A percentile compares a stretch with the other conserved stretches of the same genome.
Evolutionary conservation across 2,329 filamentous ascomycete genomes (phyloP).

Genomic region (Sporothrix pseudoabietina): DNA sequence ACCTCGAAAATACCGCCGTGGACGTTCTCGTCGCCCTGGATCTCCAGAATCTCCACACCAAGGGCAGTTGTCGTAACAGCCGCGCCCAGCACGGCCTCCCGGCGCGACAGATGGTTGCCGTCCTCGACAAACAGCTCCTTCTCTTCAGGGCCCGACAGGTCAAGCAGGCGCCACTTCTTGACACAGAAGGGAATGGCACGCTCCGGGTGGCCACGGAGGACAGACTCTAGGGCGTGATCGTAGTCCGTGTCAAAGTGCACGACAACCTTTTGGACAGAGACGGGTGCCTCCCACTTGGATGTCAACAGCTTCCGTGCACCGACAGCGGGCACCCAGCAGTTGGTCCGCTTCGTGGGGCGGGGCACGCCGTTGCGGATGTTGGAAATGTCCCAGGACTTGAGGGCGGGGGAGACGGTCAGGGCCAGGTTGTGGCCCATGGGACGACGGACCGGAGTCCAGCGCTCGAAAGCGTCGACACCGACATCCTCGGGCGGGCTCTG

Average conservation of each 20-base stretch:
- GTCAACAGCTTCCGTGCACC: conserved; percentile 28
- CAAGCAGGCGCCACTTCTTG: conserved; percentile 37
- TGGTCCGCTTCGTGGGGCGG: conserved; percentile 37
- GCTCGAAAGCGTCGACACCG: conserved; percentile 38
- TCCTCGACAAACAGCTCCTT: conserved; percentile 35
- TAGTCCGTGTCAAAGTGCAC: conserved; percentile 38
- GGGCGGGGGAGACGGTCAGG: conserved; percentile 32
- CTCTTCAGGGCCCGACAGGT: conserved; percentile 33
- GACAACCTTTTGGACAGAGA: conserved; percentile 32
- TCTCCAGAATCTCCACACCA: conserved; percentile 36
- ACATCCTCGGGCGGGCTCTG: conserved; percentile 35
- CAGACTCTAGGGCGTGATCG: conserved; percentile 37
- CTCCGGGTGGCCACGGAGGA: conserved; percentile 37
- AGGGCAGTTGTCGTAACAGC: conserved; percentile 26
- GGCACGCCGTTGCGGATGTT: conserved; percentile 36
- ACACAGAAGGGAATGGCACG: conserved; percentile 37
- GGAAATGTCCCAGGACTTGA: conserved; percentile 32
- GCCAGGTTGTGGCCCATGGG: conserved; percentile 38
- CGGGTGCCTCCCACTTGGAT: conserved; percentile 32
- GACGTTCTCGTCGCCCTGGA: conserved; percentile 36
- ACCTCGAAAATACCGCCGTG: conserved; percentile 37
- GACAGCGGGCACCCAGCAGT: conserved; percentile 36
- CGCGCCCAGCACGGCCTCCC: conserved; percentile 32
- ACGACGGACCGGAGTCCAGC: conserved; percentile 38
- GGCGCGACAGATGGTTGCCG: conserved; percentile 35